These are phyloP conservation scores for Aspergillus sp. DNA, from an alignment of 2,329 filamentous ascomycete genomes.

Conservation along the genomic window DNA sequence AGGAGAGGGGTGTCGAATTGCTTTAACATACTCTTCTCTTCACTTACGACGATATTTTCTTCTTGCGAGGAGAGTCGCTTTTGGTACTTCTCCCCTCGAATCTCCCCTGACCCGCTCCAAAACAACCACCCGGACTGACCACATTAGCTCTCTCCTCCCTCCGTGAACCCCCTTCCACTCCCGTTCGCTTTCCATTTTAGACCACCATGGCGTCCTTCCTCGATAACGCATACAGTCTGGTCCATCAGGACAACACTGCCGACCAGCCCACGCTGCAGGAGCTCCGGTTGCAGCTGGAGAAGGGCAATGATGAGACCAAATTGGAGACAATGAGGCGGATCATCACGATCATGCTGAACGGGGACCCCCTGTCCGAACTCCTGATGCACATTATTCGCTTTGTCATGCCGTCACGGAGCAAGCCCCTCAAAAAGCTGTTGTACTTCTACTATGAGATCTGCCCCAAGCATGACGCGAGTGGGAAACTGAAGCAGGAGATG, in stretches of 20 bases:
- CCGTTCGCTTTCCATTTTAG: constrained; percentile 12
- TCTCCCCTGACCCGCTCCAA: constrained; percentile 16
- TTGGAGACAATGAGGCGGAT: constrained; percentile 96
- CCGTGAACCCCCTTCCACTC: constrained; percentile 22
- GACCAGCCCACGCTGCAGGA: constrained; percentile 89
- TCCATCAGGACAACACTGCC: constrained; percentile 95
- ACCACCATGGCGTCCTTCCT: constrained; percentile 87
- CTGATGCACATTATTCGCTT: constrained; percentile 99
- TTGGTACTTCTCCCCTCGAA: constrained; percentile 23
- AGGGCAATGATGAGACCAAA: constrained; percentile 89
- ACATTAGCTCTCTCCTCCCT: constrained; percentile 33
- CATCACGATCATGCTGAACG: constrained; percentile 95
- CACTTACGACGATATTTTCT: constrained; percentile 11
- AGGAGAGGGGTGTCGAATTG: constrained; percentile 36
- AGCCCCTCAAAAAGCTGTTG: constrained; percentile 93
- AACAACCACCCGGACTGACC: constrained; percentile 33
- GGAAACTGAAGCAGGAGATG: constrained; percentile 99
- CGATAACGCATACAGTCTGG: constrained; percentile 92
- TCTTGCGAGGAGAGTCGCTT: constrained; percentile 25
- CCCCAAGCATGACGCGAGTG: constrained; percentile 85
- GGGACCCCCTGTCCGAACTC: constrained; percentile 89
- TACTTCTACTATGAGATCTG: constrained; percentile 99
- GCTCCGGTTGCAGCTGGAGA: constrained; percentile 88
- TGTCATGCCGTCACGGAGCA: constrained; percentile 98
- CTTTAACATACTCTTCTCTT: constrained; percentile 25